Percentiles rank a stretch among this genome's conserved stretches.
Evolutionary conservation across 768 basidiomycete genomes (phyloP).

Genomic region (Tricholoma bakamatsutake): DNA sequence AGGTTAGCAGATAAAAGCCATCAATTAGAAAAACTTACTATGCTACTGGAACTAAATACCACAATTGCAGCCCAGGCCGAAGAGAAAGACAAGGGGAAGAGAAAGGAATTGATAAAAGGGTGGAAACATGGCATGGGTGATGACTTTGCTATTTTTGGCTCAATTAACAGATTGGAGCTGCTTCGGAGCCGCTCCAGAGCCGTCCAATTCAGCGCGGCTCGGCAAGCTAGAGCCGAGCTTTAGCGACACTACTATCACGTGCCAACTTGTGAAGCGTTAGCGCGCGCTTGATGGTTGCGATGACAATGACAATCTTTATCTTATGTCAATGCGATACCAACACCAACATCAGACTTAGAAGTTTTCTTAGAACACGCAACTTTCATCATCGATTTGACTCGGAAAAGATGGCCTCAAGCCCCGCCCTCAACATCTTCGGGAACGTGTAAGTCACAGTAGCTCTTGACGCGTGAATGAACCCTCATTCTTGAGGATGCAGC

Average conservation of each 20-base stretch:
- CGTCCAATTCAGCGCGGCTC: not conserved
- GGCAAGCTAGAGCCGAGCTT: not conserved
- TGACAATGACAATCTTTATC: too few species aligned
- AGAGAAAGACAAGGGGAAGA: not conserved
- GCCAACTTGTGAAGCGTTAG: too few species aligned
- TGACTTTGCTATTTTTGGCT: not conserved
- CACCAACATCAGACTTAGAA: too few species aligned
- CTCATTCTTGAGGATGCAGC: not conserved
- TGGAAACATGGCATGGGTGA: not conserved
- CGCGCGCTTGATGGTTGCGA: too few species aligned
- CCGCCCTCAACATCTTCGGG: too few species aligned
- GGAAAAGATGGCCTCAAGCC: too few species aligned
- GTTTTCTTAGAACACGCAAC: too few species aligned
- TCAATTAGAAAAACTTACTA: not conserved
- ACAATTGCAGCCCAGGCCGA: not conserved
- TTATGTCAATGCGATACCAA: too few species aligned
- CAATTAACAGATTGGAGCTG: not conserved
- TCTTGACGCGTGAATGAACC: too few species aligned
- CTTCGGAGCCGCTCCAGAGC: not conserved
- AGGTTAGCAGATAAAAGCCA: not conserved
- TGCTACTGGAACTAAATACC: not conserved
- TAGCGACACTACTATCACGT: too few species aligned
- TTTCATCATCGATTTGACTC: too few species aligned
- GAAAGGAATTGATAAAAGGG: not conserved
- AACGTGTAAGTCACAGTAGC: too few species aligned